Evolutionary conservation across 805 yeast species (phyloP).

Genomic region (Yarrowia alimentaria): DNA sequence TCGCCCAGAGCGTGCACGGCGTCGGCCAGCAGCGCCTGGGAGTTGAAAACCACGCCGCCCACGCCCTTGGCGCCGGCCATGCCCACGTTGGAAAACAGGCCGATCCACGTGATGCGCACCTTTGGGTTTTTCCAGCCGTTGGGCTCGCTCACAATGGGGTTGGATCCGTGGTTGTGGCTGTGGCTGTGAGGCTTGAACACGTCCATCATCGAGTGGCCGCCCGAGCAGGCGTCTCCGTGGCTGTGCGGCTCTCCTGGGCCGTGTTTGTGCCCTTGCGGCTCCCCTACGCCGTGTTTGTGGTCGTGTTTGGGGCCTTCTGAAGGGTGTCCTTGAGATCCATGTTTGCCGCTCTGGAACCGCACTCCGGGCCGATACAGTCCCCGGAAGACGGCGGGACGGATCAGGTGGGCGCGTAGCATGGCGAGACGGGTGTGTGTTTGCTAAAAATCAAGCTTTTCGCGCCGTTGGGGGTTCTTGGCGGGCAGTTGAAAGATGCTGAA

Average conservation of each 20-base stretch:
- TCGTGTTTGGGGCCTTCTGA: no score
- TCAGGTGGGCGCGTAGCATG: no score
- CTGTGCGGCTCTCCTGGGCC: no score
- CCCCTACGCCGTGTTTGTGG: background rate
- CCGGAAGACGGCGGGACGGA: no score
- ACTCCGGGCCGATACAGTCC: no score
- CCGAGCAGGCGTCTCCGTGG: slow-evolving; percentile 30
- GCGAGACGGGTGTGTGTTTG: no score
- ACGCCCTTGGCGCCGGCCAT: slow-evolving; percentile 83
- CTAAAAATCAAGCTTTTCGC: no score
- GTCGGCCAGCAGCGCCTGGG: slow-evolving; percentile 92
- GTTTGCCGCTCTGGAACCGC: no score
- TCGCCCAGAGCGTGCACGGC: slow-evolving; percentile 92
- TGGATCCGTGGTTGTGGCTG: slow-evolving; percentile 32
- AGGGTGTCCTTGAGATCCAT: no score
- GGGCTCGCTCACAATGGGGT: slow-evolving; percentile 32
- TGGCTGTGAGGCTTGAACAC: slow-evolving; percentile 32
- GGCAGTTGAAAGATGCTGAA: no score
- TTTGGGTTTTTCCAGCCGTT: slow-evolving; percentile 68
- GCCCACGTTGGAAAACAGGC: slow-evolving; percentile 75
- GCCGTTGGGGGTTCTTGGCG: no score
- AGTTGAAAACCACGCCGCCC: slow-evolving; percentile 91
- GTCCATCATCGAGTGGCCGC: slow-evolving; percentile 16
- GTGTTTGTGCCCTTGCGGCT: no score
- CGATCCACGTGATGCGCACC: slow-evolving; percentile 89